Evolutionary conservation across 2,329 filamentous ascomycete species (phyloP).

Genomic region (Fusarium continuum): DNA sequence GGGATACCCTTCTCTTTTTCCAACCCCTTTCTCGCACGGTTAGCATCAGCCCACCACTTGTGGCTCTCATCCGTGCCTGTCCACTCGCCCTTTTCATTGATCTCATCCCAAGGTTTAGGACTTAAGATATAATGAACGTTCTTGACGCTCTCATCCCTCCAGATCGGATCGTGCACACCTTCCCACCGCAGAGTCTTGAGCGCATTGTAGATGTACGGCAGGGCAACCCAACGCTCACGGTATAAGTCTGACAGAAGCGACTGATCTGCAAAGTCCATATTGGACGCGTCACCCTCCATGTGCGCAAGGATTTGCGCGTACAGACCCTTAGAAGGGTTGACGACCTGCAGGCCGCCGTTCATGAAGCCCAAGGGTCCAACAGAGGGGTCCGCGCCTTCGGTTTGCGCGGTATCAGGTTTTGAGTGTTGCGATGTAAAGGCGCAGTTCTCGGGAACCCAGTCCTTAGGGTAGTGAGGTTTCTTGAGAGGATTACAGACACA

Average conservation of each 20-base stretch:
- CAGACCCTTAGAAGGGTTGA: conserved; percentile 59
- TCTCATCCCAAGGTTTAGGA: conserved; percentile 69
- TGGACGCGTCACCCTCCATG: conserved; percentile 58
- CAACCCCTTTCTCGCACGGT: conserved; percentile 54
- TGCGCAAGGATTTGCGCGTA: conserved; percentile 61
- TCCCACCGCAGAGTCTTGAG: conserved; percentile 67
- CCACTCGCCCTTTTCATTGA: conserved; percentile 55
- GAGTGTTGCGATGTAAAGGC: conserved; percentile 65
- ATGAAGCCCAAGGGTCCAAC: conserved; percentile 60
- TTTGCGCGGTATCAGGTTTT: conserved; percentile 58
- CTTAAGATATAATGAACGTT: conserved; percentile 70
- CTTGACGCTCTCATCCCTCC: conserved; percentile 66
- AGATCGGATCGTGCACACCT: conserved; percentile 64
- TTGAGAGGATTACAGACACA: conserved; percentile 86
- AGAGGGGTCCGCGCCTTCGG: conserved; percentile 54
- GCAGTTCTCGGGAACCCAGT: conserved; percentile 71
- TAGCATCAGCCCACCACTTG: conserved; percentile 64
- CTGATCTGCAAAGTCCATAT: conserved; percentile 69
- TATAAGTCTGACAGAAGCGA: conserved; percentile 65
- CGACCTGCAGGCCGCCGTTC: conserved; percentile 62
- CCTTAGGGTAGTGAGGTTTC: conserved; percentile 78
- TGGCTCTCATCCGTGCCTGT: conserved; percentile 59
- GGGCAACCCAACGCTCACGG: conserved; percentile 62
- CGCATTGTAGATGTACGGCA: conserved; percentile 70
- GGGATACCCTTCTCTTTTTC: conserved; percentile 54